A percentile compares a stretch with the other conserved stretches of the same genome.
These are phyloP conservation scores for Cytospora piceae DNA, from an alignment of 2,329 filamentous ascomycete species.

Conservation along the genomic window DNA sequence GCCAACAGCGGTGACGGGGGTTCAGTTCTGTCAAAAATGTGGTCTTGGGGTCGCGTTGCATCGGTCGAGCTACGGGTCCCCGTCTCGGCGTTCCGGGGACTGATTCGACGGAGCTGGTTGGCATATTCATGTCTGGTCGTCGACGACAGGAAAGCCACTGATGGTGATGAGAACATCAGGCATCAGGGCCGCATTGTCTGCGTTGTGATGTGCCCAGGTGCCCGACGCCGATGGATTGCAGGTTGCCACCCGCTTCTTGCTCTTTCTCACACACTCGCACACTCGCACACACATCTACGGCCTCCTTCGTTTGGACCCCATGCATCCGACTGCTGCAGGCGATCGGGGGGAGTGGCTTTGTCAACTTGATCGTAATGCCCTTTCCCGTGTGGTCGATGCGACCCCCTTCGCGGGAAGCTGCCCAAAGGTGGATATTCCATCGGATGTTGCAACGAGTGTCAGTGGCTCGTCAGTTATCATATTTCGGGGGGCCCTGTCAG, in stretches of 20 bases:
- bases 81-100: constrained; percentile 22
- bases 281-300: neutral
- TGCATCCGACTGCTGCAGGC: constrained; percentile 5
- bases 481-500: constrained; percentile 20
- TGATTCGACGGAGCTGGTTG: constrained; percentile 17
- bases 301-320: neutral
- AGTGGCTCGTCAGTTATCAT: constrained; percentile 27
- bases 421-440: constrained; percentile 13
- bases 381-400: constrained; percentile 8
- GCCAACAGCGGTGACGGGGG: constrained; percentile 5
- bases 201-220: neutral
- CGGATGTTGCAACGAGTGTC: constrained; percentile 20
- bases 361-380: constrained; percentile 9
- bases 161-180: neutral
- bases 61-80: constrained; percentile 18
- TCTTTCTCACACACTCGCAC: neutral
- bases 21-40: constrained; percentile 14
- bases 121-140: neutral
- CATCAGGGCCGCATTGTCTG: constrained; percentile 7
- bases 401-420: constrained; percentile 7
- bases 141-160: neutral
- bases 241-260: neutral
- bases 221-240: constrained; percentile 9
- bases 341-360: constrained; percentile 19
- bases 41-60: constrained; percentile 20